Evolutionary conservation across 805 yeast genomes (phyloP), one percentile per base, ranked within the genome.

Genomic region (Hemisphaericaspora nanyangensis): DNA sequence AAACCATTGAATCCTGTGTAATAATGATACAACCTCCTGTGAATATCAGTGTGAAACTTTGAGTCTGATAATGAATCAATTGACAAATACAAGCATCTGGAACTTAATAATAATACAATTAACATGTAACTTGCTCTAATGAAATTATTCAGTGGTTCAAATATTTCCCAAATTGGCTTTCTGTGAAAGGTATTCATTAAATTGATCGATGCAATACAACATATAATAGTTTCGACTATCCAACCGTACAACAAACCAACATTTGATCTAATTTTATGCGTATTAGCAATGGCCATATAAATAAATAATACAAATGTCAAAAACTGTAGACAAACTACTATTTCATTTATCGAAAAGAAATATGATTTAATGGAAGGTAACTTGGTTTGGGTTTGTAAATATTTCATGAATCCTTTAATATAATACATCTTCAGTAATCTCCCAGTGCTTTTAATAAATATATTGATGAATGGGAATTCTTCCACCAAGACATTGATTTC

Each of bases 161-260:
- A 52, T 6, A 60, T 34, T 25, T 44, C 49, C 67, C 67, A 62
- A 5, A 54, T 42, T 31, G 44, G 44, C 34, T 35, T 41, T 8
- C 47, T 44, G 24, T 48, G 46, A 3, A 49, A 25, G 4, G 31
- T 28, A 2, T 53, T 46, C n/a, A 58, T 39, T 6, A 64, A 20
- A 25, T 50, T 57, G 13, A 58, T 37, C 0, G 71, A 46, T 1
- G 68, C 65, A 5, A 60, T 45, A 6, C 53, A 31, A 4, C 64
- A 49, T 1, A 65, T 37, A 6, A 53, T 15, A 0, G 54, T 53
- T 18, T 56, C 58, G 5, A 52, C 48, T 5, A 58, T 29, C 73
- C 73, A 68, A 3, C 69, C 72, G 17, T 56, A 31, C 8, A 68
- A 22, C 16, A 68, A 48, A 0, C 73, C 72, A 7, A 61, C 30